Conservation (phyloP, 176 grass and related monocot species). For the Paspalum vaginatum region DNA sequence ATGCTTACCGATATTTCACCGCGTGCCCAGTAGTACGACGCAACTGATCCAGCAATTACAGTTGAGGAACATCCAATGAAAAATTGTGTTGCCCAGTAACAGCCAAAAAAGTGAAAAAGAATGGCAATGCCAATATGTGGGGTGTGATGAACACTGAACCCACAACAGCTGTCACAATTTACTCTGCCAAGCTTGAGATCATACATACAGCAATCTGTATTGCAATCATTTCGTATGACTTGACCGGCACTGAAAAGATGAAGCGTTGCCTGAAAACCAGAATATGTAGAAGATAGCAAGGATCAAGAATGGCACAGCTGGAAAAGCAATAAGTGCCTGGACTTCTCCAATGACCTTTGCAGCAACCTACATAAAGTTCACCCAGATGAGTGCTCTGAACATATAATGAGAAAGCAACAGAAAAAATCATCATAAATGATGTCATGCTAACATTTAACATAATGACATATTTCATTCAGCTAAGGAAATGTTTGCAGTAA, state of each 20-base stretch:
- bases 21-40: slow-evolving; percentile 90
- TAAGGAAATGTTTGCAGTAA: slow-evolving; percentile 1
- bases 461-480: no score
- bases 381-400: slow-evolving; percentile 28
- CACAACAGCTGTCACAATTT: slow-evolving; percentile 85
- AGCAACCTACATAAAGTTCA: slow-evolving; percentile 71
- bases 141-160: slow-evolving; percentile 89
- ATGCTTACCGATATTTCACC: slow-evolving; percentile 83
- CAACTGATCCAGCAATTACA: slow-evolving; percentile 90
- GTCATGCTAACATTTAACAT: no score
- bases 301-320: slow-evolving; percentile 64
- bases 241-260: slow-evolving; percentile 91
- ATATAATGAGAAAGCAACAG: slow-evolving; percentile 6
- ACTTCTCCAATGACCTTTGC: slow-evolving; percentile 95
- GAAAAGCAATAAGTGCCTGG: slow-evolving; percentile 87
- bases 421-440: not conserved
- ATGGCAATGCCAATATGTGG: slow-evolving; percentile 81
- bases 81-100: slow-evolving; percentile 93
- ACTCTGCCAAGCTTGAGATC: slow-evolving; percentile 90
- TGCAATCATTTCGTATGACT: slow-evolving; percentile 76
- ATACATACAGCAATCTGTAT: slow-evolving; percentile 70
- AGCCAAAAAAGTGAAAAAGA: slow-evolving; percentile 86
- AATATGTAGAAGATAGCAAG: slow-evolving; percentile 91
- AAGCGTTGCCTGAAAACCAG: slow-evolving; percentile 90
- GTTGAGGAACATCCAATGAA: slow-evolving; percentile 75